Evolutionary conservation across 1,284 basidiomycete genomes (phyloP), one percentile per base, ranked within the genome.

Genomic region (Earliella scabrosa): DNA sequence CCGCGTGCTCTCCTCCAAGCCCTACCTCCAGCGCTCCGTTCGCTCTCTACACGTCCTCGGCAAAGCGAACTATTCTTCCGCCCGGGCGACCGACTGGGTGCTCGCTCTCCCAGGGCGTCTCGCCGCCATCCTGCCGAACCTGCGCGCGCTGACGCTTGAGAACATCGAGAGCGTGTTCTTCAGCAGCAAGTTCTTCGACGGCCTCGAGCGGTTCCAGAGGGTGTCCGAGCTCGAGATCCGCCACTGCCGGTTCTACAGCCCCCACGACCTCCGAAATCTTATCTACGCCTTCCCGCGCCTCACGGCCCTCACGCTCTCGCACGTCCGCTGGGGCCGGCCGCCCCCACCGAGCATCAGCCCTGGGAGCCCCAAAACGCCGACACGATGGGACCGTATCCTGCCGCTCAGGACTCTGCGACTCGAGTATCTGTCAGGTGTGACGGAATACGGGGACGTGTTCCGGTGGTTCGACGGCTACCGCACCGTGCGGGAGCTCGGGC

Each of bases 111-210:
- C 46, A 6, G 10, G 4, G n/a, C 27, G 18, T 4, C 41, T 57
- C 23, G 34, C n/a, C 2, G 16, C n/a, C 18, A 13, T 52, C 27
- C 21, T 52, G 7, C 50, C 55, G 4, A 32, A 45, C 9, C 27
- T 57, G n/a, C 50, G 35, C n/a, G 13, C 46, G n/a, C 40, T 57
- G 27, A 40, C 18, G 23, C 36, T 57, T 29, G 45, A 52, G 36
- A 32, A 35, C 27, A 13, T 52, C 35, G 50, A 52, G 10, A 29
- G 41, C n/a, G 29, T 40, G 11, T 3, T 35, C 2, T 45, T 52
- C 55, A 13, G 21, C 11, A 24, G 20, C 31, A 16, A 11, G 2
- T 45, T 57, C 45, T 45, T 26, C 35, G 13, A 2, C 3, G 39
- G 9, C 2, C 18, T 56, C 7, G 24, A 24, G 21, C 21, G 9